Evolutionary conservation across 2,329 filamentous ascomycete genomes (phyloP).

Genomic region (Talaromyces rugulosus): DNA sequence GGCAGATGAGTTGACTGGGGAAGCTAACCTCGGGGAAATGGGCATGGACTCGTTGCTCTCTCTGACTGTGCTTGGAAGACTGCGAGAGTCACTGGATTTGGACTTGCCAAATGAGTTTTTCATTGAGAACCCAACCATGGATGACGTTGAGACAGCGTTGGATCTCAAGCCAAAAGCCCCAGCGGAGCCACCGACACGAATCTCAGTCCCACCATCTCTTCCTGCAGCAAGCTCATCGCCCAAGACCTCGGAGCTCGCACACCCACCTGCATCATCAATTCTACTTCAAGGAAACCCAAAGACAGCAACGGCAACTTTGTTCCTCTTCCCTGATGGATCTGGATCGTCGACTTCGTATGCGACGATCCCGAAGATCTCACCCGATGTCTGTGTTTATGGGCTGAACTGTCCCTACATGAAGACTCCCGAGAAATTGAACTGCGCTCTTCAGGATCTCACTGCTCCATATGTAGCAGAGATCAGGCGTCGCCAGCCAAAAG

Average conservation of each 20-base stretch:
- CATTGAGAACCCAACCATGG: conserved; percentile 40
- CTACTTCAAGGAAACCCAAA: conserved; percentile 41
- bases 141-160: conserved; percentile 35
- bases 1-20: conserved; percentile 35
- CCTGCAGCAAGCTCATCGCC: conserved; percentile 17
- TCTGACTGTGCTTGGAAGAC: conserved; percentile 41
- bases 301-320: conserved; percentile 38
- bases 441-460: conserved; percentile 33
- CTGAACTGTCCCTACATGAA: conserved; percentile 44
- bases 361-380: conserved; percentile 36
- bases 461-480: conserved; percentile 41
- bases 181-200: conserved; percentile 5
- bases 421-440: conserved; percentile 32
- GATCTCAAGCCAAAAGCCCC: conserved; percentile 33
- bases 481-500: conserved; percentile 43
- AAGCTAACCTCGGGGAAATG: conserved; percentile 39
- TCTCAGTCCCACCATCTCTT: conserved; percentile 7
- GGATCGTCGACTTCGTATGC: conserved; percentile 46
- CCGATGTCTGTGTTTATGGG: conserved; percentile 41
- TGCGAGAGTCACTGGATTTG: conserved; percentile 40
- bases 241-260: conserved; percentile 18
- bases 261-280: conserved; percentile 40
- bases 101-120: conserved; percentile 42
- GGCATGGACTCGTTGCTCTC: conserved; percentile 46
- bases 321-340: conserved; percentile 44